Percentiles rank a stretch among this genome's conserved stretches.
These are phyloP conservation scores for Aspergillus conjunctus DNA, from an alignment of 495 filamentous ascomycete species.

Conservation along the genomic window DNA sequence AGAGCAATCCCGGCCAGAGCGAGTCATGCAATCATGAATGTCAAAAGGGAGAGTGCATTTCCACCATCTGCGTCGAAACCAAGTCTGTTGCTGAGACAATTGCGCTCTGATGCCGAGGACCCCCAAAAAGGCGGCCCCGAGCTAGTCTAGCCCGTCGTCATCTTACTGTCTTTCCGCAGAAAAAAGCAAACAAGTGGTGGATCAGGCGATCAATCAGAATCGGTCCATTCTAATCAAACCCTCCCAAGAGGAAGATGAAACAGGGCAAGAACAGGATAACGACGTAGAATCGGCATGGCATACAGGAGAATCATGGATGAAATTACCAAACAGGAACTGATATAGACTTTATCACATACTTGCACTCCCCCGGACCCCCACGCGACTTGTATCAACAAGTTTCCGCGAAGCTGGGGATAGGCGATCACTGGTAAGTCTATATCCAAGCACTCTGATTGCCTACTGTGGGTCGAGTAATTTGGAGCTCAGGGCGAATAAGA, in stretches of 20 bases:
- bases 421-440: too few species aligned
- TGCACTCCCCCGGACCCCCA: not conserved
- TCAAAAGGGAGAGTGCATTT: not conserved
- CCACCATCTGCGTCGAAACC: not conserved
- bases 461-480: slow-evolving; percentile 3
- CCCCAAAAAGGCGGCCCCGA: not conserved
- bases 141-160: not conserved
- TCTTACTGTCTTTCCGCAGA: slow-evolving; percentile 7
- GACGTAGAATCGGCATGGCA: not conserved
- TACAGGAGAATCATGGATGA: slow-evolving; percentile 6
- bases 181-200: slow-evolving; percentile 1
- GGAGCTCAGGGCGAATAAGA: too few species aligned
- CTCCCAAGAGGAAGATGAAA: not conserved
- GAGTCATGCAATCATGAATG: not conserved
- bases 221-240: not conserved
- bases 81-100: not conserved
- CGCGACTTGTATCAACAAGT: not conserved
- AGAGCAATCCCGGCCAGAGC: not conserved
- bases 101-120: not conserved
- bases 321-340: slow-evolving; percentile 8
- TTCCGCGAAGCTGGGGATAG: not conserved
- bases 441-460: too few species aligned
- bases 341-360: not conserved
- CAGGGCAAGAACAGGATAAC: slow-evolving; percentile 3
- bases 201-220: slow-evolving; percentile 4